Conservation (phyloP, 345 rosid species). For the Eucalyptus microcorys region DNA sequence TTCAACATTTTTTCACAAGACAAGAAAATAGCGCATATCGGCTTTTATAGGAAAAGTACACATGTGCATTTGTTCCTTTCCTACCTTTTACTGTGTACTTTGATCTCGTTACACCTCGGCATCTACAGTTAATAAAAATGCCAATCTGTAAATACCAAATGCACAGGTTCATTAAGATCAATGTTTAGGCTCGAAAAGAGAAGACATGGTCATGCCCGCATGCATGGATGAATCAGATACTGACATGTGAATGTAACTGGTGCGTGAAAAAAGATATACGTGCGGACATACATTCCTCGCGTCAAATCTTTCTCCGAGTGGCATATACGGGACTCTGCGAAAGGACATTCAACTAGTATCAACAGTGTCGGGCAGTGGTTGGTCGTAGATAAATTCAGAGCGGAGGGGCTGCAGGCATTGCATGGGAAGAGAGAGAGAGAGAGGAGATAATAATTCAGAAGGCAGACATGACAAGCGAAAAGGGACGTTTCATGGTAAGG, state of each 20-base stretch:
- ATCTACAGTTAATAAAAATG: not conserved
- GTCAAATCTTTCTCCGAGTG: not conserved
- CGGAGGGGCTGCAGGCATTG: not conserved
- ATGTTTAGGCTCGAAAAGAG: not conserved
- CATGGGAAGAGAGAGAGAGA: not conserved
- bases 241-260: not conserved
- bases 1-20: not conserved
- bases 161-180: not conserved
- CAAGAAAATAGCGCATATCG: not conserved
- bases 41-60: not conserved
- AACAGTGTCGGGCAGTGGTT: not conserved
- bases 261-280: not conserved
- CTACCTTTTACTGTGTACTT: not conserved
- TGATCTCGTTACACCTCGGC: not conserved
- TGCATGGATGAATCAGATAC: not conserved
- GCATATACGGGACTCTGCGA: not conserved
- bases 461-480: not conserved
- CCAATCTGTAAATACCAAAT: not conserved
- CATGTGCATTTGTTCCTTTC: not conserved
- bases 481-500: conserved; percentile 9
- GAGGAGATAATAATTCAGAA: not conserved
- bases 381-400: not conserved
- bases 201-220: not conserved
- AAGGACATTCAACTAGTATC: not conserved
- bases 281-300: not conserved